A percentile compares a stretch with the other conserved stretches of the same genome.
Conservation (phyloP, 169 alveolate genomes). For the Plasmodium reichenowi region DNA sequence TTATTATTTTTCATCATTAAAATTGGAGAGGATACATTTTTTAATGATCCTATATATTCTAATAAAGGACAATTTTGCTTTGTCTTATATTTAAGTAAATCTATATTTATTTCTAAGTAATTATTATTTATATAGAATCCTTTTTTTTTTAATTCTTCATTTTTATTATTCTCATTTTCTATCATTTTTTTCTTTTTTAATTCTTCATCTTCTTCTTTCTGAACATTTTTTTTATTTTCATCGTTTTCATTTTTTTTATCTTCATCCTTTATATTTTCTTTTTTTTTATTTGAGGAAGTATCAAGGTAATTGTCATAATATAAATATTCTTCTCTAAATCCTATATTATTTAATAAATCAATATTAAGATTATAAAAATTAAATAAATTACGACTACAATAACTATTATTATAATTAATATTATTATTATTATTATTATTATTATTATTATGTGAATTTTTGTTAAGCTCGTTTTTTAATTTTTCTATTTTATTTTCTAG, state of each 20-base stretch:
- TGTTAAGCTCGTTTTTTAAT: not conserved
- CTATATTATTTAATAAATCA: conserved; percentile 14
- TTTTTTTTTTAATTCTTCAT: conserved; percentile 49
- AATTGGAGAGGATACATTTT: conserved; percentile 50
- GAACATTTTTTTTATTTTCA: conserved; percentile 17
- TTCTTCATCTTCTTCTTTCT: conserved; percentile 60
- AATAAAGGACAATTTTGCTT: conserved; percentile 21
- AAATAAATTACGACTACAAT: not conserved
- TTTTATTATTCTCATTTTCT: conserved; percentile 49
- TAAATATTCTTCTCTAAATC: conserved; percentile 58
- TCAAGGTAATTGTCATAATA: conserved; percentile 51
- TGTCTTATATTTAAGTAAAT: conserved; percentile 52
- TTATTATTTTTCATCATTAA: conserved; percentile 46
- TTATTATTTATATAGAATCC: conserved; percentile 37
- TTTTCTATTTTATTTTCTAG: conserved; percentile 13
- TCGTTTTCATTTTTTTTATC: conserved; percentile 18
- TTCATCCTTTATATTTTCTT: conserved; percentile 1
- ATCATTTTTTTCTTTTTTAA: conserved; percentile 36
- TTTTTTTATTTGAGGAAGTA: conserved; percentile 3
- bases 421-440: not conserved
- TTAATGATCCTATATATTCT: conserved; percentile 59
- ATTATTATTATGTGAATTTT: not conserved
- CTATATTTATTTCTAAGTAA: conserved; percentile 60
- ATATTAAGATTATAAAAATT: too few species aligned
- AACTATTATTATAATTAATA: not conserved